Percentiles rank a stretch among this genome's conserved stretches.
Conservation (phyloP, 371 early-diverging fungal species). For the Blastocladiella emersonii region DNA sequence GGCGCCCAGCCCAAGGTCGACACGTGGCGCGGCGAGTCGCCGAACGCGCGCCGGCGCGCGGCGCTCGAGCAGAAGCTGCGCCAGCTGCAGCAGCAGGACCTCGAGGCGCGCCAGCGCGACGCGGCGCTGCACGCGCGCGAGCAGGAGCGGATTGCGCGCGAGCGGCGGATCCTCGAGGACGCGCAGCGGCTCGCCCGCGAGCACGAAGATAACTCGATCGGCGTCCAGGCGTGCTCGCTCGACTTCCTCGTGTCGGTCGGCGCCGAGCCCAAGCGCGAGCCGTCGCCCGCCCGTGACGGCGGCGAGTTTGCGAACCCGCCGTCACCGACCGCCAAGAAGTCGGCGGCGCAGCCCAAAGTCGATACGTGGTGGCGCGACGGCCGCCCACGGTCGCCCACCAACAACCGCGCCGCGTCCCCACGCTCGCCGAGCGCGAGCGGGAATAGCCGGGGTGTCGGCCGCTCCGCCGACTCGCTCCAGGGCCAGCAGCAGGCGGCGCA, state of each 20-base stretch:
- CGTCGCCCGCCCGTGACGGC: no score
- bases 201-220: no score
- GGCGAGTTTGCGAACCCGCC: not conserved
- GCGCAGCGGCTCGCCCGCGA: no score
- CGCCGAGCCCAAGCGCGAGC: not conserved
- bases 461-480: no score
- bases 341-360: not conserved
- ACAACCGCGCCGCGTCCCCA: not conserved
- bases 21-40: conserved; percentile 1
- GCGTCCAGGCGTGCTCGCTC: not conserved
- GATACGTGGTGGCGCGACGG: not conserved
- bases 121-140: no score
- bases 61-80: not conserved
- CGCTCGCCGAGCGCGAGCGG: no score
- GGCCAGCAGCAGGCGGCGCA: no score
- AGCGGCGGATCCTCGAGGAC: no score
- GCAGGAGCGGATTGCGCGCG: no score
- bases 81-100: not conserved
- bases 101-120: not conserved
- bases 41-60: not conserved
- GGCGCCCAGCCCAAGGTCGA: not conserved
- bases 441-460: no score
- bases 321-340: not conserved
- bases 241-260: not conserved
- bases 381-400: not conserved